Evolutionary conservation across 2,329 filamentous ascomycete species (phyloP), one percentile per base, ranked within the genome.

Genomic region (Aspergillus cejpii): DNA sequence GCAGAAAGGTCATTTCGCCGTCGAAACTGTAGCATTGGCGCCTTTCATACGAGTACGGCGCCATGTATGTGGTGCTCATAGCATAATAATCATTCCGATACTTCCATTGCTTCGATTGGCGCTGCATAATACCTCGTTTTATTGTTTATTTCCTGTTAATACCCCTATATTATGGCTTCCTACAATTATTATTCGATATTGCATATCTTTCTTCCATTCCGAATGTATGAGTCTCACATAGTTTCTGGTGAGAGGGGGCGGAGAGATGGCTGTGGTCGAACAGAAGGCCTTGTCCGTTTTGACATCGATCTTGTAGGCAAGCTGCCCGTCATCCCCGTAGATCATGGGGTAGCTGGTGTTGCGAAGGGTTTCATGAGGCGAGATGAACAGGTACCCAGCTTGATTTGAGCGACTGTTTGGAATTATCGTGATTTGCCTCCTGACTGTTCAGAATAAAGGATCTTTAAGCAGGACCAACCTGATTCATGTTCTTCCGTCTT

Each of bases 1-100:
- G 68, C 41, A 57, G 67, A 28, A 66, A 66, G 34, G 61, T 60
- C 7, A 62, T 70, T 37, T 58, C 59, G 21, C 62, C 63, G 3
- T 56, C 65, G 8, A 65, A 62, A 43, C 47, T 66, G 5, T 66
- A 54, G 44, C 1, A 8, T 31, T 36, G 7, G 20, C 15, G 11
- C 17, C 11, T 31, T 15, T 33, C 19, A 14, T 24, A 21, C 12
- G 12, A n/a, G n/a, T n/a, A n/a, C n/a, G n/a, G n/a, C n/a, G n/a
- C n/a, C n/a, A n/a, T n/a, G n/a, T n/a, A n/a, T n/a, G n/a, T n/a
- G n/a, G n/a, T n/a, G n/a, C n/a, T n/a, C n/a, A n/a, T n/a, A n/a
- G n/a, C n/a, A n/a, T n/a, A n/a, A n/a, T n/a, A n/a, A n/a, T n/a
- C n/a, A n/a, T n/a, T n/a, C n/a, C n/a, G n/a, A 6, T 15, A 6